These are phyloP conservation scores for Bjerkandera adusta DNA, from an alignment of 1,284 basidiomycete genomes.

Conservation along the genomic window DNA sequence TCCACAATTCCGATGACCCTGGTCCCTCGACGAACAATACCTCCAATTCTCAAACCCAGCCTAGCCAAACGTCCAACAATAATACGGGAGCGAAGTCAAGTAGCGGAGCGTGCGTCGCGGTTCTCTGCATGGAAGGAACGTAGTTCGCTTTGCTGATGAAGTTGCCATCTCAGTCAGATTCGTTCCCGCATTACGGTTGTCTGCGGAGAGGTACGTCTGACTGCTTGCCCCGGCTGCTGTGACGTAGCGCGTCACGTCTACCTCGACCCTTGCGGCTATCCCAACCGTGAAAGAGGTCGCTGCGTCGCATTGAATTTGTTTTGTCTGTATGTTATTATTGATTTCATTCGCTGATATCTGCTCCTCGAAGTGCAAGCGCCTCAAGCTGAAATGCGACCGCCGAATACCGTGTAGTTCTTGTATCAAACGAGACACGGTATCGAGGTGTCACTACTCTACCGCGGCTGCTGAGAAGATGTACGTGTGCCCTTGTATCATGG, in stretches of 20 bases:
- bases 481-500: slow-evolving; percentile 27
- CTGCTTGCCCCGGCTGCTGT: background rate
- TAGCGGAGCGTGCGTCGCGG: slow-evolving; percentile 29
- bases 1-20: too few species aligned
- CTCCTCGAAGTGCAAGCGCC: slow-evolving; percentile 67
- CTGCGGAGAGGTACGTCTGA: slow-evolving; percentile 67
- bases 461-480: slow-evolving; percentile 82
- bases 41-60: too few species aligned
- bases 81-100: too few species aligned
- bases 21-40: too few species aligned
- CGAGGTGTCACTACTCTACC: slow-evolving; percentile 72
- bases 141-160: background rate
- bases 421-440: slow-evolving; percentile 71
- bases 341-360: background rate
- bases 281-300: too few species aligned
- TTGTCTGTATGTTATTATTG: too few species aligned
- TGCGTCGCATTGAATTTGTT: too few species aligned
- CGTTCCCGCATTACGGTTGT: slow-evolving; percentile 79
- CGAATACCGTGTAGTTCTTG: slow-evolving; percentile 73
- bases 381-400: slow-evolving; percentile 80
- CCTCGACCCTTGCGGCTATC: too few species aligned
- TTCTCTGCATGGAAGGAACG: slow-evolving; percentile 9
- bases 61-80: too few species aligned
- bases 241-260: background rate
- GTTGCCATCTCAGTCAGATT: slow-evolving; percentile 51